Base-by-base conservation (phyloP, 257 asterid species). In the Henckelia pumila region DNA sequence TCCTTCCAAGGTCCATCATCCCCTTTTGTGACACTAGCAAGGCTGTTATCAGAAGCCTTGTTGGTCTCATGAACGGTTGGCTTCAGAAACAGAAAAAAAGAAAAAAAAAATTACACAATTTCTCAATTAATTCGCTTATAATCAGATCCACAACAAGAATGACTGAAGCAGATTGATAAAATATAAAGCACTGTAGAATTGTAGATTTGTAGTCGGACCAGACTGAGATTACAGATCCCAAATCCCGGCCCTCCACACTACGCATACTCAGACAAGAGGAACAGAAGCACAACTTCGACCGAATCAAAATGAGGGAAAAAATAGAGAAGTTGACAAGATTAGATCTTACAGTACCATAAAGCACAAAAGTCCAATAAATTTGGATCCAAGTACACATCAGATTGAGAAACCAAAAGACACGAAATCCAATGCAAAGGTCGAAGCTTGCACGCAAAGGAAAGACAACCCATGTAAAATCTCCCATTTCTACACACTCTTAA, bases 1-100 rank as follows among this genome's bases (percentile, higher is more conserved):
- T 80, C 86, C 84, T 79, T 84, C 92, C 92, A 82, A 49, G 82
- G 82, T 7, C 87, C 88, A 74, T 68, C 91, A 20, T 74, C 80
- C 53, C 80, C 94, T 30, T 82, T 81, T 2, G 90, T 64, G 3
- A 83, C 77, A 68, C 84, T 73, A 52, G 71, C 83, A 28, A 83
- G 75, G 66, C 83, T 78, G 49, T 79, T 79, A 69, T 86, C 83
- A 7, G 83, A 84, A 70, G 81, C 84, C 78, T 81, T 88, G 56
- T 76, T 82, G 21, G 79, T 78, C 28, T 80, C 79, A 65, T 76
- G 92, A 55, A 79, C 80, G 29, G 72, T 64, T 60, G 84, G 89
- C 89, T 82, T 65, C 35, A 49, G n/a, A 50, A 30, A 56, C 14
- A 64, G 9, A 28, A 59, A 67, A 8, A 50, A 10, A 16, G 20